phyloP scores from a whole-genome alignment of 2,329 filamentous ascomycete genomes.

The Xylaria sp. region DNA sequence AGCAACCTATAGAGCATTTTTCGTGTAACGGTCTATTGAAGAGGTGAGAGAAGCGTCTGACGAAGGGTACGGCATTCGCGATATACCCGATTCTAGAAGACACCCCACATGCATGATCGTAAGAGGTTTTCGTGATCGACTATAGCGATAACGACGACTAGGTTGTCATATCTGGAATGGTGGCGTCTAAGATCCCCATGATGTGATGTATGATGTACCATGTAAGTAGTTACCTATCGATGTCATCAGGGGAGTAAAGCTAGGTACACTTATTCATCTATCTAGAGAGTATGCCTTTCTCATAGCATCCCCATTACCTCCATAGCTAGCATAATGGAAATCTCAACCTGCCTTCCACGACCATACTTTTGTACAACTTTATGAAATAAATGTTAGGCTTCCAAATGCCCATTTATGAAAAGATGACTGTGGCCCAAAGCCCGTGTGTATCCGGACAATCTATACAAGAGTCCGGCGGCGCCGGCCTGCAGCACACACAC shows the following conservation, averaged over 20 bases:
- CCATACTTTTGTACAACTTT: not conserved
- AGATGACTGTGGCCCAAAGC: not conserved
- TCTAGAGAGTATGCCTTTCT: not conserved
- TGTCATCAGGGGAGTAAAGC: not conserved
- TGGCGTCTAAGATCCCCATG: not conserved
- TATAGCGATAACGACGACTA: not conserved
- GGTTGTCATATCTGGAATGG: not conserved
- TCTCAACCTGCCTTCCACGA: not conserved
- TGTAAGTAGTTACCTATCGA: not conserved
- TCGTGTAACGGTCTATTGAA: not conserved
- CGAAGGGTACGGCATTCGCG: not conserved
- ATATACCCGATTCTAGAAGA: not conserved
- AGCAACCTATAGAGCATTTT: not conserved
- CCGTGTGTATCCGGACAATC: constrained; percentile 18
- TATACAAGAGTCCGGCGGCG: constrained; percentile 15
- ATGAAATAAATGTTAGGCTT: not conserved
- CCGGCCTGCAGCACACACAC: constrained; percentile 12
- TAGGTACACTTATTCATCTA: not conserved
- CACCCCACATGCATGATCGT: not conserved
- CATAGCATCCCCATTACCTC: not conserved
- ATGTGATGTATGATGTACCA: not conserved
- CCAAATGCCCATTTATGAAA: not conserved
- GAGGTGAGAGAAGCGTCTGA: not conserved
- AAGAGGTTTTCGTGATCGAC: not conserved
- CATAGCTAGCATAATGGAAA: not conserved